phyloP scores from a whole-genome alignment of 2,329 filamentous ascomycete species.

The Aspergillus sp. region DNA sequence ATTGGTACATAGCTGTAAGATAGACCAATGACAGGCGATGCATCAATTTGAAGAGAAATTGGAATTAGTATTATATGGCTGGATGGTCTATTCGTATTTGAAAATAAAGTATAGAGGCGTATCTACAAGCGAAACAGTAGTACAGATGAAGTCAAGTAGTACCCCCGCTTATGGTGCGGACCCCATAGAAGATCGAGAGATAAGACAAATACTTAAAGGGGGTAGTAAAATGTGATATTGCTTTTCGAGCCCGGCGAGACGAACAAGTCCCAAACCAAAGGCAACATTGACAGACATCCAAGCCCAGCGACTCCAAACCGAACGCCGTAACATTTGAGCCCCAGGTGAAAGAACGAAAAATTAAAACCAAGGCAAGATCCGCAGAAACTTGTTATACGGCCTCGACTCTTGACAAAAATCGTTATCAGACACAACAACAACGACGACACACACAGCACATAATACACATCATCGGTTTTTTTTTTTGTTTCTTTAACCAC shows the following conservation, averaged over 20 bases:
- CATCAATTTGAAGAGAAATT: not conserved
- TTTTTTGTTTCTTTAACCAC: conserved; percentile 18
- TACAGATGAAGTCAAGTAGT: not conserved
- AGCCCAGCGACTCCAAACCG: conserved; percentile 27
- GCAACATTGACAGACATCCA: conserved; percentile 19
- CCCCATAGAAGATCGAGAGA: not conserved
- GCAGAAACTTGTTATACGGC: conserved; percentile 14
- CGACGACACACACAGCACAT: not conserved
- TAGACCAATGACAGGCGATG: conserved; percentile 10
- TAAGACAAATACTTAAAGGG: not conserved
- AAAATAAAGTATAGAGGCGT: not conserved
- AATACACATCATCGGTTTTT: no score
- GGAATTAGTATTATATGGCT: not conserved
- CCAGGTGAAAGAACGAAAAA: conserved; percentile 22
- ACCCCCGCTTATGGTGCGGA: not conserved
- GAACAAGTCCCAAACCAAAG: conserved; percentile 9
- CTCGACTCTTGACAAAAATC: conserved; percentile 2
- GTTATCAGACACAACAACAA: conserved; percentile 5
- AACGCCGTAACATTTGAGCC: conserved; percentile 22
- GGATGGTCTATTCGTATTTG: not conserved
- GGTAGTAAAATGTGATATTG: conserved; percentile 11
- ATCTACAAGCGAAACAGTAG: not conserved
- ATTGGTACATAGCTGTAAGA: conserved; percentile 15
- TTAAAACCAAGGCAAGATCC: conserved; percentile 9
- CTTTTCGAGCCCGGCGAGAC: conserved; percentile 13